Evolutionary conservation across 768 basidiomycete species (phyloP).

Genomic region (Kondoa malvinella): DNA sequence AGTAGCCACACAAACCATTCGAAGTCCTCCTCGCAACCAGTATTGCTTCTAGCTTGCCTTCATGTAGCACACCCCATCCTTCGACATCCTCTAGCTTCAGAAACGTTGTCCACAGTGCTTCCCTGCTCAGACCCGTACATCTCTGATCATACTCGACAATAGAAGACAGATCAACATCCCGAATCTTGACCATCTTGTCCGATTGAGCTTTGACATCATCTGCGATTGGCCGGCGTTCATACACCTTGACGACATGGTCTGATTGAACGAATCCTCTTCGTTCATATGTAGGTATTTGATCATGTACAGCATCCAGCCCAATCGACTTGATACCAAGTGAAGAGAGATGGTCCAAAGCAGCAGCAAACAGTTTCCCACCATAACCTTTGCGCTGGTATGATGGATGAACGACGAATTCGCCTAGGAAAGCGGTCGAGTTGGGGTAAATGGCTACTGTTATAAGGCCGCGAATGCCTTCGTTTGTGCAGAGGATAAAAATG

Average conservation of each 20-base stretch:
- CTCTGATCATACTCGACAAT: not conserved
- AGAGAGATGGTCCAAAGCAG: not conserved
- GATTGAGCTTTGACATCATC: not conserved
- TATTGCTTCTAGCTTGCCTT: not conserved
- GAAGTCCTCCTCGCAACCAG: not conserved
- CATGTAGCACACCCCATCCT: not conserved
- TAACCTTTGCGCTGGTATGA: not conserved
- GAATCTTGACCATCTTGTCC: not conserved
- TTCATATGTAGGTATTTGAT: not conserved
- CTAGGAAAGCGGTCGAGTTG: not conserved
- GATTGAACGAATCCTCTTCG: not conserved
- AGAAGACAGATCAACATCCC: not conserved
- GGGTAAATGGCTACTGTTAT: not conserved
- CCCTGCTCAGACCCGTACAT: not conserved
- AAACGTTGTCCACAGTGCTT: not conserved
- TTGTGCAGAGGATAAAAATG: not conserved
- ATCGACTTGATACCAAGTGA: not conserved
- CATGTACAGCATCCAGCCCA: not conserved
- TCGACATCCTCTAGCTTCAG: not conserved
- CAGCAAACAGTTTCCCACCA: not conserved
- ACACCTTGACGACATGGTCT: not conserved
- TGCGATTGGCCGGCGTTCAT: not conserved
- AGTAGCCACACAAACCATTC: not conserved
- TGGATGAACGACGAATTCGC: not conserved
- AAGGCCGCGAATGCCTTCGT: not conserved